Evolutionary conservation across 2,329 filamentous ascomycete genomes (phyloP).

Genomic region (Eutypella sp.): DNA sequence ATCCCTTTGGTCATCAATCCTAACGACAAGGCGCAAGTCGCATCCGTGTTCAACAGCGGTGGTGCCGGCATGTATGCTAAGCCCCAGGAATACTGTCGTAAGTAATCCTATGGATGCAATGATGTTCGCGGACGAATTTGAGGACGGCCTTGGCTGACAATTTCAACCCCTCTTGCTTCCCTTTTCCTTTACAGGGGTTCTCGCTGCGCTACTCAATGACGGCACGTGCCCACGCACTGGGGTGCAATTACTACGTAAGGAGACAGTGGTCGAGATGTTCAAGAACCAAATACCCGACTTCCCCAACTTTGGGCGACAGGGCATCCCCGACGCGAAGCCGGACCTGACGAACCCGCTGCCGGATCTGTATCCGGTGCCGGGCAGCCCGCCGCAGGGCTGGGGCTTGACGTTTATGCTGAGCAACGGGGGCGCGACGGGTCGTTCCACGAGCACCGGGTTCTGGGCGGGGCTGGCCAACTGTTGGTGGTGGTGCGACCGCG

Average conservation of each 20-base stretch:
- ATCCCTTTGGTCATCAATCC: slow-evolving; percentile 37
- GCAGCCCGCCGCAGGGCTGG: slow-evolving; percentile 57
- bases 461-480: slow-evolving; percentile 59
- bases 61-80: slow-evolving; percentile 58
- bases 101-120: slow-evolving; percentile 13
- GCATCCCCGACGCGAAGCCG: slow-evolving; percentile 41
- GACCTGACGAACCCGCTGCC: slow-evolving; percentile 41
- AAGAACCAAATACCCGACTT: slow-evolving; percentile 55
- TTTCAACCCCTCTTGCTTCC: not conserved
- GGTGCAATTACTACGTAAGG: slow-evolving; percentile 45
- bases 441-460: slow-evolving; percentile 43
- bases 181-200: slow-evolving; percentile 39
- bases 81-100: slow-evolving; percentile 56
- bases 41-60: slow-evolving; percentile 49
- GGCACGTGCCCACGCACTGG: slow-evolving; percentile 55
- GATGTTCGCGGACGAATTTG: not conserved
- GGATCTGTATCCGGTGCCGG: slow-evolving; percentile 44
- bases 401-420: slow-evolving; percentile 55
- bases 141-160: not conserved
- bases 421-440: slow-evolving; percentile 43
- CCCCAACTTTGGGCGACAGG: slow-evolving; percentile 45
- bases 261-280: slow-evolving; percentile 61
- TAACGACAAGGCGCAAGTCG: slow-evolving; percentile 35
- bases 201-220: slow-evolving; percentile 59
- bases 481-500: slow-evolving; percentile 60